Evolutionary conservation across 805 yeast species (phyloP).

Genomic region (Yarrowia sp.): DNA sequence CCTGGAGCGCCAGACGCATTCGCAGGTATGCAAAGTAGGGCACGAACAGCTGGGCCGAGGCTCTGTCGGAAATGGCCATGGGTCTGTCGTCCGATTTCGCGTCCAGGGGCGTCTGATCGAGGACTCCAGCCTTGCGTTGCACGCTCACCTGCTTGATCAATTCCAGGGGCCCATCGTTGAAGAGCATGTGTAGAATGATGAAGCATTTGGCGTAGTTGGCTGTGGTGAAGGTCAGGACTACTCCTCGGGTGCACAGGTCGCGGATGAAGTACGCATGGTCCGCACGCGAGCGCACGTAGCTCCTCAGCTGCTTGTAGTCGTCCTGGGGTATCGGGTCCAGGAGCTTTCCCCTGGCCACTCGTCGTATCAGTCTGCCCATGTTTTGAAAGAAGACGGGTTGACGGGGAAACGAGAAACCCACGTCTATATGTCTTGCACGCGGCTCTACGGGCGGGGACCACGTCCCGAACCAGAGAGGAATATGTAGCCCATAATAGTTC

Average conservation of each 20-base stretch:
- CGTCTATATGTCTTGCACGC: background rate
- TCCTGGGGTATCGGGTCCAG: slow-evolving; percentile 2
- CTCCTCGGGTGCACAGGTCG: slow-evolving; percentile 9
- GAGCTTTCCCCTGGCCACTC: background rate
- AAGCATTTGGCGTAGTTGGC: slow-evolving; percentile 1
- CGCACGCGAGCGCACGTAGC: background rate
- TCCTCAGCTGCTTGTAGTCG: background rate
- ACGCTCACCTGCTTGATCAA: background rate
- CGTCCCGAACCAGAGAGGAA: background rate
- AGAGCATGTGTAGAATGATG: slow-evolving; percentile 9
- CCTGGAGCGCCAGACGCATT: background rate
- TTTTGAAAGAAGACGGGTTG: background rate
- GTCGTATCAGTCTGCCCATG: background rate
- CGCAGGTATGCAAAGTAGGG: background rate
- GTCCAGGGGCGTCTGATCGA: background rate
- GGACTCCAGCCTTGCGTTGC: background rate
- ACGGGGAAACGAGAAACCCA: background rate
- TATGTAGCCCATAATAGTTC: slow-evolving; percentile 6
- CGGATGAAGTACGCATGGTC: background rate
- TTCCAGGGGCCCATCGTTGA: background rate
- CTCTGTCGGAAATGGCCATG: background rate
- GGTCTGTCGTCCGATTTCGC: background rate
- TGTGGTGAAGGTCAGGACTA: background rate
- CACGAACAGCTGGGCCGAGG: background rate
- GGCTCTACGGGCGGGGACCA: background rate